Evolutionary conservation across 306 rosid species (phyloP).

Genomic region (Prunus mongolica): DNA sequence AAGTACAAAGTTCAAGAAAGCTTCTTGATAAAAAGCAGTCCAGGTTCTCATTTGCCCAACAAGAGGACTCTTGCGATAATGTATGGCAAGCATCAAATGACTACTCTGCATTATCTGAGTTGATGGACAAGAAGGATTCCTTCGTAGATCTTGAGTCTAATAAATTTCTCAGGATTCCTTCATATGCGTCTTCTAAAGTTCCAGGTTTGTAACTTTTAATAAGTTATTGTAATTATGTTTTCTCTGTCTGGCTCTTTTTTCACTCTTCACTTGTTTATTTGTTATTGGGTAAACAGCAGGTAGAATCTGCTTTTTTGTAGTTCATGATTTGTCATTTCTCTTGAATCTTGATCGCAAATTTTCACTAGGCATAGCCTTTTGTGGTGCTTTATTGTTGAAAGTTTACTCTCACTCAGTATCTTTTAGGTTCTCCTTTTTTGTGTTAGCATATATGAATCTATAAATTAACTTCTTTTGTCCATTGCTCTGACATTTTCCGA

Average conservation of each 20-base stretch:
- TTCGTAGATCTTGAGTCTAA: not conserved
- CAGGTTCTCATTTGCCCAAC: constrained; percentile 87
- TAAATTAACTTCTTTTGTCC: not conserved
- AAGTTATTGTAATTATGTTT: not conserved
- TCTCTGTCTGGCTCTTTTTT: not conserved
- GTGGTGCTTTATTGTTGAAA: not conserved
- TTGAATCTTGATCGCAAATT: not conserved
- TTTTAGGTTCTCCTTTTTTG: not conserved
- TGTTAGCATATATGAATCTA: not conserved
- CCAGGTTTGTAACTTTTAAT: not conserved
- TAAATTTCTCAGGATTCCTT: not conserved
- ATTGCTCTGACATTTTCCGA: not conserved
- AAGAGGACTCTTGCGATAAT: constrained; percentile 49
- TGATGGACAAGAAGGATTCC: not conserved
- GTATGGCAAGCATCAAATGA: not conserved
- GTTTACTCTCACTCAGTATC: not conserved
- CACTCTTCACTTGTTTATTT: not conserved
- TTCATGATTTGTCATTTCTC: not conserved
- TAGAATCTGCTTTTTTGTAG: not conserved
- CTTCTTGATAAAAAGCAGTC: constrained; percentile 66
- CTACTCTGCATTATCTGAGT: not conserved
- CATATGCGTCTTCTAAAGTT: constrained; percentile 5
- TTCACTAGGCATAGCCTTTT: not conserved
- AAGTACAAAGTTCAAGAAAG: constrained; percentile 59
- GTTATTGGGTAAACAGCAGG: not conserved